These are phyloP conservation scores for Tanozyma kutaoensis DNA, from an alignment of 805 yeast genomes.

Conservation along the genomic window DNA sequence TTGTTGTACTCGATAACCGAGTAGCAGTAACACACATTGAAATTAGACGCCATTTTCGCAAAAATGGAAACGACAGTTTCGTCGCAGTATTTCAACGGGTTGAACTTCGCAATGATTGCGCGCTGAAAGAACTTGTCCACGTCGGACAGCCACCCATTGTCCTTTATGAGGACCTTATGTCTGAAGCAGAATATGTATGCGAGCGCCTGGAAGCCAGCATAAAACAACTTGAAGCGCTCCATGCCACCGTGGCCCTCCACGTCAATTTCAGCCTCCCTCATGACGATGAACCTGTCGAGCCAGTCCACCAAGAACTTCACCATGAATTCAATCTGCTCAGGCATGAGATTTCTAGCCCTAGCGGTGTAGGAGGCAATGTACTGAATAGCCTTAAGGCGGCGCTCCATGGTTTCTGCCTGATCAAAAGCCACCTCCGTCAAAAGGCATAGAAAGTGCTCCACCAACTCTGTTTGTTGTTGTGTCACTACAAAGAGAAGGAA, in stretches of 20 bases:
- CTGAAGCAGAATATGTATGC: conserved; percentile 88
- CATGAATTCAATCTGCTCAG: conserved; percentile 67
- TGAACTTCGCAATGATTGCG: conserved; percentile 75
- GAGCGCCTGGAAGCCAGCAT: conserved; percentile 83
- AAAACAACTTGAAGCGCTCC: conserved; percentile 83
- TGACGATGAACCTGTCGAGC: conserved; percentile 69
- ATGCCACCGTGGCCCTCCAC: conserved; percentile 44
- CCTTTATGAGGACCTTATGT: conserved; percentile 40
- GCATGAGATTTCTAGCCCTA: conserved; percentile 61
- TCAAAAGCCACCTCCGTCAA: conserved; percentile 76
- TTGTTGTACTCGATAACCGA: conserved; percentile 86
- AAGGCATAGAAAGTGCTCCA: conserved; percentile 73
- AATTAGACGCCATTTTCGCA: conserved; percentile 83
- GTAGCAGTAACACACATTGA: conserved; percentile 85
- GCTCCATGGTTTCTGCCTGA: conserved; percentile 53
- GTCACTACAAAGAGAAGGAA: conserved; percentile 70
- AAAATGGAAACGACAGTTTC: conserved; percentile 88
- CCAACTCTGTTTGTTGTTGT: conserved; percentile 69
- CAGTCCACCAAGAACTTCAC: conserved; percentile 74
- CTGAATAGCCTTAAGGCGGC: conserved; percentile 81
- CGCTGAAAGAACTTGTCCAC: conserved; percentile 81
- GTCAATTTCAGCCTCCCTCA: conserved; percentile 73
- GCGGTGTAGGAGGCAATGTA: conserved; percentile 85
- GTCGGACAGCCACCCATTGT: conserved; percentile 55
- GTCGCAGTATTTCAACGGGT: conserved; percentile 87